Base-by-base conservation (phyloP, 176 grass and related monocot species). In the Musa itinerans region DNA sequence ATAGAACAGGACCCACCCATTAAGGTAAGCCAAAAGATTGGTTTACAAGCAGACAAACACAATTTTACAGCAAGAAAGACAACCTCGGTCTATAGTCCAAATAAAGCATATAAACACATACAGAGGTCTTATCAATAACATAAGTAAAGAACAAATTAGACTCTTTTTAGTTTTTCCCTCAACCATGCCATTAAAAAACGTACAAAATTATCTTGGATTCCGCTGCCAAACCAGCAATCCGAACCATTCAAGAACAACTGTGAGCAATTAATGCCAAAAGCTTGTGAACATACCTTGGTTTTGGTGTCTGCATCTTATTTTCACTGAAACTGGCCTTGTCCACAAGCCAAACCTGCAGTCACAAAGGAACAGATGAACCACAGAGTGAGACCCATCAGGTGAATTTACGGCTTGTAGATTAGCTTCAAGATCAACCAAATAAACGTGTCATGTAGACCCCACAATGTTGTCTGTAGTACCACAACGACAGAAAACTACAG, bases 221-320 rank as follows among this genome's bases (percentile, higher is more conserved):
- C 64, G 34, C 25, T 67, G 64, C 23, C 13, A 6, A 67, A 29
- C 11, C 25, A 29, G 2, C 29, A 15, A 10, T 2, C 25, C 29
- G 10, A 34, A 27, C 11, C 2, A 29, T 34, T 12, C 64, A 67
- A 67, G 64, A 21, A 67, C 25, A 21, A 27, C 64, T 16, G 24
- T 67, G 1, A 67, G 2, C 64, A 67, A 27, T 67, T 67, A 67
- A 34, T 67, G 64, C 24, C 64, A 67, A 67, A 67, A 34, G 64
- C 57, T 19, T n/a, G 57, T 61, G n/a, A 19, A 61, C 57, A 9
- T 6, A 61, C 57, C 64, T 67, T 67, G 64, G 24, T 67, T 67
- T 67, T 23, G 24, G 24, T 34, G 64, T 34, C 23, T 67, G 64
- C 64, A 67, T 67, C 25, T 67, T 67, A 34, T 67, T 23, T 67